A percentile compares a stretch with the other conserved stretches of the same genome.
Conservation (phyloP, 306 rosid species). For the Fragaria ananassa region DNA sequence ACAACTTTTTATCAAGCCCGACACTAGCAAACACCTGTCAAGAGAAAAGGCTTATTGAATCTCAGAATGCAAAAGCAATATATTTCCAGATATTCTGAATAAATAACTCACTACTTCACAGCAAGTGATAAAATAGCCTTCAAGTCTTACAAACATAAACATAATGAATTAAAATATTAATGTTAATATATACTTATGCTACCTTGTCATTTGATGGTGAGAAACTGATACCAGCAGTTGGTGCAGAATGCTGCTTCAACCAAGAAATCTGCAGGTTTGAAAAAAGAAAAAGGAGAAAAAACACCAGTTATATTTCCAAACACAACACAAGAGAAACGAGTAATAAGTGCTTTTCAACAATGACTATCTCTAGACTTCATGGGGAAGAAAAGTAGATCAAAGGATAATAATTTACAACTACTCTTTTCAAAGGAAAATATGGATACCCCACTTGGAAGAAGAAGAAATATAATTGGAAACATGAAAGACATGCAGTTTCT, state of each 20-base stretch:
- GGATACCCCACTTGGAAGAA: not conserved
- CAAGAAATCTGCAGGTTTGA: slow-evolving; percentile 63
- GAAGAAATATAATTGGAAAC: not conserved
- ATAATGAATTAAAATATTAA: not conserved
- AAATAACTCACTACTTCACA: slow-evolving; percentile 20
- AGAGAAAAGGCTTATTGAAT: slow-evolving; percentile 32
- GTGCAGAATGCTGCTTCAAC: slow-evolving; percentile 98
- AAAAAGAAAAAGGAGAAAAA: slow-evolving; percentile 1
- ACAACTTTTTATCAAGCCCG: slow-evolving; percentile 93
- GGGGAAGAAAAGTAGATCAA: not conserved
- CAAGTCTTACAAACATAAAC: slow-evolving; percentile 15
- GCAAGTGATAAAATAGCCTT: slow-evolving; percentile 24
- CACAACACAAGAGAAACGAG: not conserved
- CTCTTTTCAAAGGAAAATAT: not conserved
- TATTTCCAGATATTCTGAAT: slow-evolving; percentile 15
- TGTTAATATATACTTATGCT: slow-evolving; percentile 10
- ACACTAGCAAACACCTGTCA: slow-evolving; percentile 87
- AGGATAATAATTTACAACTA: not conserved
- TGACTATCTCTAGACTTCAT: not conserved
- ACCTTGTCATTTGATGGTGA: slow-evolving; percentile 99
- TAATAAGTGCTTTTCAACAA: not conserved
- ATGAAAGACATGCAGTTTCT: not conserved
- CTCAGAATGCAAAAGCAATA: slow-evolving; percentile 21
- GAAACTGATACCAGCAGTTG: slow-evolving; percentile 95
- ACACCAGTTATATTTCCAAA: slow-evolving; percentile 12